Base-by-base conservation (phyloP, 441 rosid genomes). In the Erodium texanum region DNA sequence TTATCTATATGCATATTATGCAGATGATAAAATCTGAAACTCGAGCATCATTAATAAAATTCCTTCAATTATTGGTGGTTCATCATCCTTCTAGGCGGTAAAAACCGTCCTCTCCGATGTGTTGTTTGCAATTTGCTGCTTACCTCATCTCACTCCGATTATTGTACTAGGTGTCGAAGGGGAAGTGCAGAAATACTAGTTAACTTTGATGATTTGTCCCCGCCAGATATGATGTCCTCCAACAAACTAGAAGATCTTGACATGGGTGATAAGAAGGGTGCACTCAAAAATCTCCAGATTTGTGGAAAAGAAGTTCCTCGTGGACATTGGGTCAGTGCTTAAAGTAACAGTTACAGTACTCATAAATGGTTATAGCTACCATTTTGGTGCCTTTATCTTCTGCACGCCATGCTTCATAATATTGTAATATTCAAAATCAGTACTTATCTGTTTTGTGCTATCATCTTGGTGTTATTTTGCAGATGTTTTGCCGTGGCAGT, bases 401-500 rank as follows among this genome's bases (percentile, higher is more conserved):
- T n/a, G n/a, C n/a, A n/a, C n/a, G n/a, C n/a, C n/a, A n/a, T n/a
- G n/a, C n/a, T n/a, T n/a, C n/a, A n/a, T n/a, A n/a, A n/a, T n/a
- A n/a, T n/a, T n/a, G n/a, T n/a, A n/a, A n/a, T 48, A 15, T 48
- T 48, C 54, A 48, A 48, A 48, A 14, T 48, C 54, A 48, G n/a
- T 48, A 48, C 54, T 11, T 48, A 48, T 48, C 54, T 11, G 3
- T 59, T 16, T 50, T 54, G 4, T 24, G 59, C 0, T 38, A 11
- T 27, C 41, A 34, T 34, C 41, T 34, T 7, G 41, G 41, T 34
- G 41, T 19, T 69, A 61, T 67, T 56, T 76, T 80, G 73, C 85
- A 94, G 99, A 88, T 94, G 89, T 92, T 89, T 81, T 94, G 99
- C 78, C 98, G 98, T 66, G 98, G 99, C 71, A 94, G 98, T 89